Evolutionary conservation across 2,329 filamentous ascomycete species (phyloP), one percentile per base, ranked within the genome.

Genomic region (Talaromyces sp.): DNA sequence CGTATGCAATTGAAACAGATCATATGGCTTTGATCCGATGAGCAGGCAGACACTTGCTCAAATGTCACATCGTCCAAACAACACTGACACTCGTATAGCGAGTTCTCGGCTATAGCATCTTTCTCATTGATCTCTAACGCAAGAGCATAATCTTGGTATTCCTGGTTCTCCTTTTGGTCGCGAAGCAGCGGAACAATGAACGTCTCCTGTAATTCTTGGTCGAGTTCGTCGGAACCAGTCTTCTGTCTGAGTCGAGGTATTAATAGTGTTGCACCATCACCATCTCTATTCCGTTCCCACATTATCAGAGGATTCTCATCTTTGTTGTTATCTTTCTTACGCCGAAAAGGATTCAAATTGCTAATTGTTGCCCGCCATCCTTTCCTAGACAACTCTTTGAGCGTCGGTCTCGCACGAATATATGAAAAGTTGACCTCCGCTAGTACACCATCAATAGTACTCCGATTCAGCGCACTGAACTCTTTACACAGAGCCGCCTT

Each of bases 1-100:
- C 89, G 89, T 60, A 98, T 88, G 76, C 95, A 98, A 54, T 86
- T 86, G 77, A 93, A 77, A 68, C 81, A 83, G 41, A 82, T 80
- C n/a, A 80, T 70, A 71, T 83, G 81, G 27, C 70, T 71, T 37
- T 59, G 56, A 57, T 73, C 72, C 11, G 72, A 71, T 14, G 80
- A 81, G 69, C 81, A 83, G 10, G 77, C 75, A 19, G 79, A 76
- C 50, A 82, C 78, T 67, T 82, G 77, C 71, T 83, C 81, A 63
- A 83, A 83, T 2, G 80, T 75, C 56, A 78, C 75, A 64, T 82
- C 80, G 37, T 77, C 75, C 54, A 82, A 75, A 70, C 81, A 83
- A 68, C 81, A 81, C 68, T 81, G 77, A 68, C 81, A 83, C 67
- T 83, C 81, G 64, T 80, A 82, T 5, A 82, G 61, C 4, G 77